phyloP scores from a whole-genome alignment of 495 filamentous ascomycete genomes.

The Margaritispora aquatica region DNA sequence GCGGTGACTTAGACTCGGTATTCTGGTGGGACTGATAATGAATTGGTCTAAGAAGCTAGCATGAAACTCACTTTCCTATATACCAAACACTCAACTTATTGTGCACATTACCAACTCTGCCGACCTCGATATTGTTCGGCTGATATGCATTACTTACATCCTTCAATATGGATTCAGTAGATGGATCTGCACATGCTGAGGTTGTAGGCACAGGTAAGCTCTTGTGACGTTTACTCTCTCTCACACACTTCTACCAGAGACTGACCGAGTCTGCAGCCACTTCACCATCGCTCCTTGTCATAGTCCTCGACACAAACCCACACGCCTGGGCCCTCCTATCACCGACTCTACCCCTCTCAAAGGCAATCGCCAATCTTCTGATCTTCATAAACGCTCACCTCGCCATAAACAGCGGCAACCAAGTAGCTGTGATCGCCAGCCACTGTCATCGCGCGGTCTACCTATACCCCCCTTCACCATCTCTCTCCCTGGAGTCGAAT shows the following conservation, averaged over 20 bases:
- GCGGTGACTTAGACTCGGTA: background rate
- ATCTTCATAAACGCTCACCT: constrained; percentile 96
- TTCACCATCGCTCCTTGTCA: constrained; percentile 78
- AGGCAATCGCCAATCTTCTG: constrained; percentile 82
- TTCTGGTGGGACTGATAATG: background rate
- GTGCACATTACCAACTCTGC: no score
- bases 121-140: background rate
- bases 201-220: constrained; percentile 38
- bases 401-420: constrained; percentile 85
- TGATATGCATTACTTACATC: constrained; percentile 7
- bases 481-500: constrained; percentile 31
- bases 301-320: constrained; percentile 95
- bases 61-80: background rate
- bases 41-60: background rate
- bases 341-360: constrained; percentile 71
- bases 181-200: constrained; percentile 82
- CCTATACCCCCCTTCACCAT: constrained; percentile 64
- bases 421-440: constrained; percentile 85
- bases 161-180: constrained; percentile 77
- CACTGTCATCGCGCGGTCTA: constrained; percentile 79
- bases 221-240: constrained; percentile 1
- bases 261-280: constrained; percentile 41
- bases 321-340: constrained; percentile 82
- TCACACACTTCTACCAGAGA: background rate
- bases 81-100: no score